A percentile compares a stretch with the other conserved stretches of the same genome.
phyloP scores from a whole-genome alignment of 305 asterid species.

The Fraxinus baroniana region DNA sequence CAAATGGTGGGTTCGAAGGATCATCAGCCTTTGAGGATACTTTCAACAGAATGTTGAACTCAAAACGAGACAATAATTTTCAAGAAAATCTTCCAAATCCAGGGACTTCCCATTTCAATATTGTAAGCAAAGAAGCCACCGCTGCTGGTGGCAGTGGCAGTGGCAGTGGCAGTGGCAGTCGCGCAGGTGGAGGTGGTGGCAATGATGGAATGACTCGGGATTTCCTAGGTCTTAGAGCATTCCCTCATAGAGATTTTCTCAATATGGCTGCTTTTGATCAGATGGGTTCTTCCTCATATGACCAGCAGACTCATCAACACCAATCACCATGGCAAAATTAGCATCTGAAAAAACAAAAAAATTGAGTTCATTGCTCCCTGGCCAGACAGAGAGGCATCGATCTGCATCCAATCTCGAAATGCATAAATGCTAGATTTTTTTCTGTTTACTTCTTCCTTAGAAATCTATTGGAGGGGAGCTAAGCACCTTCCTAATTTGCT shows the following conservation, averaged over 20 bases:
- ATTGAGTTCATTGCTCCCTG: background rate
- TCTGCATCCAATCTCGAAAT: background rate
- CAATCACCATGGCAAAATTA: conserved; percentile 45
- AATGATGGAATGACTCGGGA: conserved; percentile 60
- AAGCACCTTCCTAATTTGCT: conserved; percentile 17
- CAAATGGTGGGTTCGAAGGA: conserved; percentile 30
- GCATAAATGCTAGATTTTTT: background rate
- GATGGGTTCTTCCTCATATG: conserved; percentile 43
- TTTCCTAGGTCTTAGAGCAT: conserved; percentile 56
- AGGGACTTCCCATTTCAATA: background rate
- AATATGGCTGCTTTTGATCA: conserved; percentile 48
- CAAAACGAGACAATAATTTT: conserved; percentile 24
- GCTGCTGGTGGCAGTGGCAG: conserved; percentile 14
- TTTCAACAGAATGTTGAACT: conserved; percentile 36
- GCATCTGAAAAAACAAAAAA: background rate
- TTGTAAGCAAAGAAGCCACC: background rate
- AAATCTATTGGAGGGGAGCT: conserved; percentile 16
- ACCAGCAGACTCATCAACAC: conserved; percentile 34
- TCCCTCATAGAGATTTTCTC: conserved; percentile 51
- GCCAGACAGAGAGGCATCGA: background rate
- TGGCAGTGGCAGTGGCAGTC: conserved; percentile 18
- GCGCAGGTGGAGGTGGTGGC: conserved; percentile 15
- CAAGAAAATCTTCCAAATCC: conserved; percentile 19
- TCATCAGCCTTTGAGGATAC: conserved; percentile 25
- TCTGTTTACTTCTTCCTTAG: background rate